Evolutionary conservation across 352 stramenopile species (phyloP), one percentile per base, ranked within the genome.

Genomic region (Phytopythium kandeliae): DNA sequence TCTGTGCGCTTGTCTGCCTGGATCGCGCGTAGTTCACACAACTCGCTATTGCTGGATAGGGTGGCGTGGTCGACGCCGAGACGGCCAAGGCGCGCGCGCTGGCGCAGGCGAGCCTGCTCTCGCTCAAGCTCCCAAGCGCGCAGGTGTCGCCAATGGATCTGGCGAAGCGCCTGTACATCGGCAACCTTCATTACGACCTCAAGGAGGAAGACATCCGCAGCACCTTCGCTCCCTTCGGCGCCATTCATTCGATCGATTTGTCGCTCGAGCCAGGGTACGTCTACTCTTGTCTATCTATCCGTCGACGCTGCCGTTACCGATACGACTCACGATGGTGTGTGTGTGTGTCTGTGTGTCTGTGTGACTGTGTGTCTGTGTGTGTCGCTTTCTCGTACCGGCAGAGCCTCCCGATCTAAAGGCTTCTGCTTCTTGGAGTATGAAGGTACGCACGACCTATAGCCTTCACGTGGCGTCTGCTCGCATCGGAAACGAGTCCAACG

Each of bases 381-480:
- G n/a, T n/a, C n/a, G n/a, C n/a, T 13, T 11, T 15, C 11, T 15
- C 31, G 4, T 35, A 11, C 11, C 4, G 31, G 7, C 31, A 91
- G 80, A 19, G 69, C 70, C 6, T 69, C 65, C 10, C 71, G 80
- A 25, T 91, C 80, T 10, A 91, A 91, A 54, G 80, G 80, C 0
- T 91, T 89, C 45, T 91, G 80, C 58, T 91, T 91, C 54, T 62
- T 91, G 50, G 80, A 91, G 49, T 91, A 86, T 34, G 75, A 91
- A 40, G 69, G 69, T 78, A 36, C n/a, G 60, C 26, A 3, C 5
- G 15, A 8, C 28, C 13, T 17, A 36, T 21, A 31, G 28, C 9
- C 28, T 31, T n/a, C n/a, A n/a, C n/a, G n/a, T n/a, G n/a, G n/a
- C n/a, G n/a, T n/a, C n/a, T n/a, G n/a, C n/a, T n/a, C n/a, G n/a